phyloP scores from a whole-genome alignment of 176 grass and related monocot genomes.

The Oryza coarctata region DNA sequence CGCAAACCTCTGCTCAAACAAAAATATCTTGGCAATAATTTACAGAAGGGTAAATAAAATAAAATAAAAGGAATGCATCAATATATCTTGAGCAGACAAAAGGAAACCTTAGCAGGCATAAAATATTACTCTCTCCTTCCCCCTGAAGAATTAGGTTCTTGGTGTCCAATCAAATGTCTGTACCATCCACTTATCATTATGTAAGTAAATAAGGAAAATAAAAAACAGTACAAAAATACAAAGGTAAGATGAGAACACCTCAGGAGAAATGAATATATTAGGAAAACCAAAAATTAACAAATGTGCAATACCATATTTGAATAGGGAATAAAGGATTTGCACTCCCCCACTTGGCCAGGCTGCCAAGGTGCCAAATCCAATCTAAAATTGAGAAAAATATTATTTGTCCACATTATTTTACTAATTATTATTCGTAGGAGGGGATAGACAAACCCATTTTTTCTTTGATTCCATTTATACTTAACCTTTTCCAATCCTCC shows the following conservation, averaged over 20 bases:
- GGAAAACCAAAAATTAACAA: slow-evolving; percentile 82
- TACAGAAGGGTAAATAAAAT: background rate
- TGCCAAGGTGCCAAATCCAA: no score
- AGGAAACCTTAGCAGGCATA: slow-evolving; percentile 21
- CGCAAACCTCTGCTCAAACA: no score
- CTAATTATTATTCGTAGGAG: no score
- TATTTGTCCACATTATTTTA: no score
- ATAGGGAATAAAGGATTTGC: no score
- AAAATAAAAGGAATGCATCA: slow-evolving; percentile 9
- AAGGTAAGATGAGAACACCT: slow-evolving; percentile 54
- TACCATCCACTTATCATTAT: slow-evolving; percentile 28
- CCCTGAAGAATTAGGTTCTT: slow-evolving; percentile 90
- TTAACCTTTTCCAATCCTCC: no score
- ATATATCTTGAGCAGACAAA: slow-evolving; percentile 2
- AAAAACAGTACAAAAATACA: background rate
- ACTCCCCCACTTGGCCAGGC: no score
- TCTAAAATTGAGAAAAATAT: no score
- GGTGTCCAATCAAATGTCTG: slow-evolving; percentile 89
- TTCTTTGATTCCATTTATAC: no score
- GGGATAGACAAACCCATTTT: no score
- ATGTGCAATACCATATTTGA: slow-evolving; percentile 20
- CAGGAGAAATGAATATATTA: slow-evolving; percentile 93
- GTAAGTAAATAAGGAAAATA: background rate
- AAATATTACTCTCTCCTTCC: slow-evolving; percentile 73
- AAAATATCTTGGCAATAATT: background rate